A percentile compares a stretch with the other conserved stretches of the same genome.
Evolutionary conservation across 108 stramenopile species (phyloP).

Genomic region (Nitzschia sp.): DNA sequence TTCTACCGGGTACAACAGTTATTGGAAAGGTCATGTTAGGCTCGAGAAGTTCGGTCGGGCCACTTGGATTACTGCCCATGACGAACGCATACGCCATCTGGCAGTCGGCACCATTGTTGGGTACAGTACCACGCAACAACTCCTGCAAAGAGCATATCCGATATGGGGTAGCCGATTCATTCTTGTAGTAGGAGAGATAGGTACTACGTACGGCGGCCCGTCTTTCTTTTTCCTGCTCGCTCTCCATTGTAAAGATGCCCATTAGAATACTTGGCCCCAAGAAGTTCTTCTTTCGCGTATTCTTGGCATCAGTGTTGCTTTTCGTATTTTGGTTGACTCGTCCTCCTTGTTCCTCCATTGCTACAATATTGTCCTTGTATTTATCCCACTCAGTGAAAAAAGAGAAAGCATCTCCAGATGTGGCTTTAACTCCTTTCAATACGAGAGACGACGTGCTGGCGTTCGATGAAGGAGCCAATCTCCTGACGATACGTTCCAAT

Average conservation of each 20-base stretch:
- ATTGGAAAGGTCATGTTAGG: not conserved
- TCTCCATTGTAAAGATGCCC: slow-evolving; percentile 16
- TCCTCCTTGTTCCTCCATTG: not conserved
- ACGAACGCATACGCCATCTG: slow-evolving; percentile 21
- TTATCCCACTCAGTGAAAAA: not conserved
- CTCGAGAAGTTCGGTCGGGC: slow-evolving; percentile 8
- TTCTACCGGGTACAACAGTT: not conserved
- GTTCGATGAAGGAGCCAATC: not conserved
- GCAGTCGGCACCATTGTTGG: not conserved
- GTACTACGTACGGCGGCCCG: not conserved
- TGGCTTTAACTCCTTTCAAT: not conserved
- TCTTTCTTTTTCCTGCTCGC: not conserved
- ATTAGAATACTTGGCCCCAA: not conserved
- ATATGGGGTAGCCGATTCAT: slow-evolving; percentile 7
- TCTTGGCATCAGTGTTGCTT: not conserved
- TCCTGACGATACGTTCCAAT: not conserved
- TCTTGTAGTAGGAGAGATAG: slow-evolving; percentile 1
- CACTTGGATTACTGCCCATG: slow-evolving; percentile 2
- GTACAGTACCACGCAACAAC: not conserved
- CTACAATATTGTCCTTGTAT: not conserved
- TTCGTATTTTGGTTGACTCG: not conserved
- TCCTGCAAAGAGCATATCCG: slow-evolving; percentile 15
- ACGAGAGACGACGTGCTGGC: no score
- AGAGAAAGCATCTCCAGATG: not conserved
- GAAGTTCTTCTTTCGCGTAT: not conserved